phyloP scores from a whole-genome alignment of 1,284 basidiomycete species.

The Rhodotorula sp. region DNA sequence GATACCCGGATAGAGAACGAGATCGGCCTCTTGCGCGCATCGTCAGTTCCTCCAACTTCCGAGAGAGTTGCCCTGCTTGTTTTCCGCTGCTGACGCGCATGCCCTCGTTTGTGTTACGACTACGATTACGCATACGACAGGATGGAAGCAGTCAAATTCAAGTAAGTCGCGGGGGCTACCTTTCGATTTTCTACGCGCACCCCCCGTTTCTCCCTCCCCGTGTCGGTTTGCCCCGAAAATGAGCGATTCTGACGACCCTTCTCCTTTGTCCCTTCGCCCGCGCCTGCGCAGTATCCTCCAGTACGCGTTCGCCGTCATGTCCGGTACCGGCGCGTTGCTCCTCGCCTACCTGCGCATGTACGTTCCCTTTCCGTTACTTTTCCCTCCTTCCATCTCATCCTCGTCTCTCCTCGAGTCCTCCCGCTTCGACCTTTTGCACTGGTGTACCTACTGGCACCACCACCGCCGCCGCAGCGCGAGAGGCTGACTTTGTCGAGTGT shows the following conservation, averaged over 20 bases:
- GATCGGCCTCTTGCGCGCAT: constrained; percentile 81
- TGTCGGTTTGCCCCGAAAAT: too few relatives aligned
- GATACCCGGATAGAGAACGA: constrained; percentile 97
- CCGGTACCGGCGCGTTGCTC: constrained; percentile 44
- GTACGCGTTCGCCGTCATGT: constrained; percentile 44
- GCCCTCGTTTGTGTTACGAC: background rate
- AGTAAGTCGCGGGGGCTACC: constrained; percentile 19
- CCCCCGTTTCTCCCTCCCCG: background rate
- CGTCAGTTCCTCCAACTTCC: too few relatives aligned
- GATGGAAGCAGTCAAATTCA: constrained; percentile 46
- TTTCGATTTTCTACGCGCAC: background rate
- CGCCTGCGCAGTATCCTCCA: constrained; percentile 38
- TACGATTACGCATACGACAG: constrained; percentile 1
- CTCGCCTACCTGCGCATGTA: constrained; percentile 44
- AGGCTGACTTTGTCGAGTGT: too few relatives aligned
- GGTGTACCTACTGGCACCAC: background rate
- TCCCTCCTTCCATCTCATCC: background rate
- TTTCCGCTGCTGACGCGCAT: background rate
- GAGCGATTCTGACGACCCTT: too few relatives aligned
- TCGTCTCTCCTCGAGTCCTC: too few relatives aligned
- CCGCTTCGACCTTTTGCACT: background rate
- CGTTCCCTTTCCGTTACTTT: background rate
- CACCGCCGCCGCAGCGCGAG: too few relatives aligned
- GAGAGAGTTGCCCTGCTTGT: background rate
- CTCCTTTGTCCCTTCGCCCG: background rate